Base-by-base conservation (phyloP, 1,139 yeast species). In the Wickerhamomyces sp. region DNA sequence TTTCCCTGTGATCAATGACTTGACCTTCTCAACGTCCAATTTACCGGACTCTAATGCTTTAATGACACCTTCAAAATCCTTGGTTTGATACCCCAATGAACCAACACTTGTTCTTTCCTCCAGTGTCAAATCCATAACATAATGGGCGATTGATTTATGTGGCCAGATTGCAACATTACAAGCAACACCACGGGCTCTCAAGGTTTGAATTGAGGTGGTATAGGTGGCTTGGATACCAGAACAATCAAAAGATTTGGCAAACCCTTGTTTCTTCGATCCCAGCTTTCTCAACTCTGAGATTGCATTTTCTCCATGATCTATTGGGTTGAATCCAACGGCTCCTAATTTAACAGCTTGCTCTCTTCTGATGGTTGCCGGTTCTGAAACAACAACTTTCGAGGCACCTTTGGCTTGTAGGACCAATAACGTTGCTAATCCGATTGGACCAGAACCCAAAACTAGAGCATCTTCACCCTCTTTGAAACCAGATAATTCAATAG, bases 111-210 rank as follows among this genome's bases (percentile, higher is more conserved):
- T 57, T 53, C 70, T 74, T 56, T 78, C 82, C 37, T 66, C 68
- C 35, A 65, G 54, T 4, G 79, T 72, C 36, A 72, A 51, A 48
- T 71, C 75, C 78, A 75, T 75, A n/a, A 79, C 80, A 46, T 62
- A 67, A 47, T 72, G 72, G n/a, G 65, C 66, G 31, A 73, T 69
- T 3, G 76, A 67, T 43, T 68, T 68, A 42, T 68, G 66, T n/a
- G 70, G 68, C 85, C 85, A 76, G 51, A 77, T 73, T 40, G 88
- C 88, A 36, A 81, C 73, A 57, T 81, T 81, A 41, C 82, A 79
- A 7, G 84, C 84, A 13, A 69, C 68, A 39, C 88, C 89, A 45
- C 76, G 72, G 14, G 80, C 75, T 40, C 77, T 70, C 34, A 79
- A 62, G 15, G 81, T 73, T 42, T 69, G 71, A 29, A 81, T 60